phyloP scores from a whole-genome alignment of 2,329 filamentous ascomycete genomes.

The Penicillium sp. region DNA sequence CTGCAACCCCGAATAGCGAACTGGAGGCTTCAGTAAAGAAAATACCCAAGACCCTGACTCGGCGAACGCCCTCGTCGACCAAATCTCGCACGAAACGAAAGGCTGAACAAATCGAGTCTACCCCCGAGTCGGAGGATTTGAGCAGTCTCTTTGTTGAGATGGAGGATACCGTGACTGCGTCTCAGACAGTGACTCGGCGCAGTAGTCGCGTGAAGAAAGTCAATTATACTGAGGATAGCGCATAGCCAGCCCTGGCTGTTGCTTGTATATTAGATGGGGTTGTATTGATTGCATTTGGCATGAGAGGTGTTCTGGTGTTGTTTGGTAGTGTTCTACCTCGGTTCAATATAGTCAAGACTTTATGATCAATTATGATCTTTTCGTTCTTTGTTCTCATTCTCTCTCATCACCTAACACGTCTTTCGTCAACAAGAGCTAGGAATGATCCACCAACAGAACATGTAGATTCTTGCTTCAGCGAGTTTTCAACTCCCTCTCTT shows the following conservation, averaged over 20 bases:
- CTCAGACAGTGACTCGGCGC: constrained; percentile 32
- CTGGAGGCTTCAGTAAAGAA: constrained; percentile 26
- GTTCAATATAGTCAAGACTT: background rate
- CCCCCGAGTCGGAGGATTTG: constrained; percentile 37
- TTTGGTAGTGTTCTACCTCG: background rate
- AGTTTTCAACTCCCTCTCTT: too few relatives aligned
- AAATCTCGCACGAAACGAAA: constrained; percentile 41
- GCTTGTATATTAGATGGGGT: background rate
- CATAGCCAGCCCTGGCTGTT: constrained; percentile 21
- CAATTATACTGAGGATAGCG: constrained; percentile 44
- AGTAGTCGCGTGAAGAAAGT: constrained; percentile 42
- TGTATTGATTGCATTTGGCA: constrained; percentile 4
- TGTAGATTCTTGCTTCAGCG: too few relatives aligned
- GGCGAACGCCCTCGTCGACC: constrained; percentile 28
- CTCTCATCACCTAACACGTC: too few relatives aligned
- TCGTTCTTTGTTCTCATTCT: too few relatives aligned
- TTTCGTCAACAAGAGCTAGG: too few relatives aligned
- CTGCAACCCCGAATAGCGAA: constrained; percentile 11
- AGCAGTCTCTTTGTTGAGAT: constrained; percentile 14
- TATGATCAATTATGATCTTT: background rate
- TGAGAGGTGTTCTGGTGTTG: background rate
- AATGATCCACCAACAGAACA: too few relatives aligned
- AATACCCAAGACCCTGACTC: constrained; percentile 12
- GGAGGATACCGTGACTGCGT: background rate
- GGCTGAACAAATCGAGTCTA: constrained; percentile 33